These are phyloP conservation scores for Trichoderma sp. DNA, from an alignment of 2,329 filamentous ascomycete species.

Conservation along the genomic window DNA sequence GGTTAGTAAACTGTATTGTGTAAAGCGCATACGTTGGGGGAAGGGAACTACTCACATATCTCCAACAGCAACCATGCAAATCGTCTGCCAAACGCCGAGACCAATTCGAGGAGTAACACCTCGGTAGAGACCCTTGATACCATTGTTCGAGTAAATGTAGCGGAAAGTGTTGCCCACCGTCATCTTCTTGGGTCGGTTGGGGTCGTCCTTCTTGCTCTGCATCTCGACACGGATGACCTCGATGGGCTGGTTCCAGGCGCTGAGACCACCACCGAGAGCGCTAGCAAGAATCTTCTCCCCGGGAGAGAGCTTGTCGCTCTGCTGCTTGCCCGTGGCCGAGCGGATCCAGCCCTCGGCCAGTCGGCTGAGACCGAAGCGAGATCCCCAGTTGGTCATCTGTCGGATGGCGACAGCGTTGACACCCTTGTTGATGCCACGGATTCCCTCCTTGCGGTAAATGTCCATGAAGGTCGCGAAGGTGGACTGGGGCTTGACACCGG, in stretches of 20 bases:
- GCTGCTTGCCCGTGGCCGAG: constrained; percentile 71
- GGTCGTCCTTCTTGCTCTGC: constrained; percentile 98
- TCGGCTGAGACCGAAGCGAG: constrained; percentile 88
- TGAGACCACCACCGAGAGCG: constrained; percentile 86
- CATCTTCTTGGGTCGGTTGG: constrained; percentile 98
- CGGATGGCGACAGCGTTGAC: constrained; percentile 98
- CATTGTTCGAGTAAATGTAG: constrained; percentile 92
- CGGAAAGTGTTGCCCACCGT: constrained; percentile 80
- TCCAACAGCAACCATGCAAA: constrained; percentile 99
- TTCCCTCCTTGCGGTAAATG: constrained; percentile 93
- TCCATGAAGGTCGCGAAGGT: constrained; percentile 96
- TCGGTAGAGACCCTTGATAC: constrained; percentile 88
- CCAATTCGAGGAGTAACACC: constrained; percentile 93
- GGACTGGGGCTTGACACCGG: constrained; percentile 79
- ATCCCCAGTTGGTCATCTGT: constrained; percentile 99
- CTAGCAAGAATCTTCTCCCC: constrained; percentile 87
- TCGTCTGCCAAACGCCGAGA: constrained; percentile 96
- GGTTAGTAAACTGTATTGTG: constrained; percentile 26
- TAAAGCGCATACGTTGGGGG: not conserved
- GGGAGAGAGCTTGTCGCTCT: constrained; percentile 73
- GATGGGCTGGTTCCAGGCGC: constrained; percentile 99
- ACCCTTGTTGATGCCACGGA: constrained; percentile 94
- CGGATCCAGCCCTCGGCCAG: constrained; percentile 89
- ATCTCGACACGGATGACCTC: constrained; percentile 99
- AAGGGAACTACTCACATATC: constrained; percentile 73